Conservation (phyloP, 768 basidiomycete species). For the Neoboletus brunneissimus region DNA sequence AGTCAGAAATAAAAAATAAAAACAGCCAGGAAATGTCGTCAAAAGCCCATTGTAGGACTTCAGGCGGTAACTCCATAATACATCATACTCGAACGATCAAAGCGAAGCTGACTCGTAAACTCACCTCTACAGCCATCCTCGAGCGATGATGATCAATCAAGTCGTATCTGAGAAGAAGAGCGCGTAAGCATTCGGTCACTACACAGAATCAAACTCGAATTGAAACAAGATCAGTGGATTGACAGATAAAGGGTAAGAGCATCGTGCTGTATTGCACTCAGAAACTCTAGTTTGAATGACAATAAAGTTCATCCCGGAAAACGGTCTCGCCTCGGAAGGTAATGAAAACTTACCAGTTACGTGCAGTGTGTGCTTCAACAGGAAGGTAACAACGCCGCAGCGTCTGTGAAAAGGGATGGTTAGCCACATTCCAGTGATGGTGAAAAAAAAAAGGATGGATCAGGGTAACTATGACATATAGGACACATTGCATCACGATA, state of each 20-base stretch:
- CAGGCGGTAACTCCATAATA: slow-evolving; percentile 86
- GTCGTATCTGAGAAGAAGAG: slow-evolving; percentile 1
- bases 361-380: background rate
- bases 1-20: slow-evolving; percentile 57
- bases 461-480: slow-evolving; percentile 94
- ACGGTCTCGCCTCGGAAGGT: slow-evolving; percentile 4
- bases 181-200: background rate
- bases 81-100: slow-evolving; percentile 4
- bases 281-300: slow-evolving; percentile 91
- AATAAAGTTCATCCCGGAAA: slow-evolving; percentile 51
- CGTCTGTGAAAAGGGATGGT: slow-evolving; percentile 7
- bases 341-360: slow-evolving; percentile 9
- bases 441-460: slow-evolving; percentile 42
- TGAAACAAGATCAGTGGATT: slow-evolving; percentile 54
- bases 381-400: background rate
- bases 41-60: slow-evolving; percentile 41
- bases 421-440: slow-evolving; percentile 1
- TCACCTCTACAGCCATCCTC: slow-evolving; percentile 1
- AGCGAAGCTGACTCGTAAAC: background rate
- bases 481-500: slow-evolving; percentile 49
- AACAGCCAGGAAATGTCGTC: slow-evolving; percentile 83
- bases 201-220: background rate
- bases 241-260: slow-evolving; percentile 61
- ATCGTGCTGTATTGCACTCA: slow-evolving; percentile 68
- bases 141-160: background rate